Evolutionary conservation across 192 early-diverging fungal species (phyloP).

Genomic region (Coemansia javaensis): DNA sequence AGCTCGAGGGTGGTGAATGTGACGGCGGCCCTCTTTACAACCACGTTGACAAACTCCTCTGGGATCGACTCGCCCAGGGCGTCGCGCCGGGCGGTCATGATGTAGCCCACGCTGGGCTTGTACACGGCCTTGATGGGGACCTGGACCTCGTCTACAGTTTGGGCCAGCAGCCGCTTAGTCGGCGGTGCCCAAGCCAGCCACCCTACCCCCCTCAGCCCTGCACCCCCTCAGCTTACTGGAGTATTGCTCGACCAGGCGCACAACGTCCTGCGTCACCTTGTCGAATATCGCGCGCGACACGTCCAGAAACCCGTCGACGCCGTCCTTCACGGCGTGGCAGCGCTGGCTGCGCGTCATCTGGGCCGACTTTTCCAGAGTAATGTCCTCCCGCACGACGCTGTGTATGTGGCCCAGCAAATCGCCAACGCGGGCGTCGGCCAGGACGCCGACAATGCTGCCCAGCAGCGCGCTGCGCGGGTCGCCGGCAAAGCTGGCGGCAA

Average conservation of each 20-base stretch:
- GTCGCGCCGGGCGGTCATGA: slow-evolving; percentile 50
- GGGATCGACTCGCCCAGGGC: slow-evolving; percentile 52
- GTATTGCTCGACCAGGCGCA: slow-evolving; percentile 48
- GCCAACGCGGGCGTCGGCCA: slow-evolving; percentile 38
- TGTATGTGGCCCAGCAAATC: slow-evolving; percentile 53
- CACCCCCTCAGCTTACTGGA: slow-evolving; percentile 4
- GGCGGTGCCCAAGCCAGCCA: not conserved
- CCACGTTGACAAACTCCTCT: slow-evolving; percentile 67
- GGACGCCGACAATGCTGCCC: slow-evolving; percentile 37
- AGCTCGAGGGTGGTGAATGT: slow-evolving; percentile 76
- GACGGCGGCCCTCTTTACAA: slow-evolving; percentile 56
- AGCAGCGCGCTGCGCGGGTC: slow-evolving; percentile 45
- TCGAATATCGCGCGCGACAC: slow-evolving; percentile 53
- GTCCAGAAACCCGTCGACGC: slow-evolving; percentile 80
- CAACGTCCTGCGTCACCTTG: slow-evolving; percentile 35
- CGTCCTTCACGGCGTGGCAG: slow-evolving; percentile 81
- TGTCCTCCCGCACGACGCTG: slow-evolving; percentile 65
- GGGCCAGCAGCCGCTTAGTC: not conserved
- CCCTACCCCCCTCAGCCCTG: not conserved
- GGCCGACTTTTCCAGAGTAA: slow-evolving; percentile 65
- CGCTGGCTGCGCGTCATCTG: slow-evolving; percentile 75
- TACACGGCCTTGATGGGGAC: slow-evolving; percentile 67
- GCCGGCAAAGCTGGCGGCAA: slow-evolving; percentile 32
- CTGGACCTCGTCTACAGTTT: slow-evolving; percentile 46
- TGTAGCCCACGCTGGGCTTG: slow-evolving; percentile 58